phyloP scores from a whole-genome alignment of 2,329 filamentous ascomycete genomes.

The Aspergillus sp. region DNA sequence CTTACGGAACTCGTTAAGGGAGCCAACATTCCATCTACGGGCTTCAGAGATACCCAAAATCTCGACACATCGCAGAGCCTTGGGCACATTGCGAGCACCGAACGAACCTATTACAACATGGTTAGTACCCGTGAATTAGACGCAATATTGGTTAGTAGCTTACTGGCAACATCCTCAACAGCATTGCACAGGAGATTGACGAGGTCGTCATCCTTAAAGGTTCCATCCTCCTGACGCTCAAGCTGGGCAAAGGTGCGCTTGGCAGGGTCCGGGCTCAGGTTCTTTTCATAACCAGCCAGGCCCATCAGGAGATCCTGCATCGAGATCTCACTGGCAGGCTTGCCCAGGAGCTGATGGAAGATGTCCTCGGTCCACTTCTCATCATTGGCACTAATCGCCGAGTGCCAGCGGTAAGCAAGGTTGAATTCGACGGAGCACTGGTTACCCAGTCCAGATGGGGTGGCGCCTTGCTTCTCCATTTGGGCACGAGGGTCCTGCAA shows the following conservation, averaged over 20 bases:
- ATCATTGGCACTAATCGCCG: constrained; percentile 68
- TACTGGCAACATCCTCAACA: constrained; percentile 61
- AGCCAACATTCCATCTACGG: constrained; percentile 70
- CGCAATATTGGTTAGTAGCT: too few species aligned
- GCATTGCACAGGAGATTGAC: constrained; percentile 63
- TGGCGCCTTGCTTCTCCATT: constrained; percentile 56
- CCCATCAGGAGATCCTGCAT: constrained; percentile 58
- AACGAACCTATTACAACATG: constrained; percentile 44
- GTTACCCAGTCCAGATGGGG: constrained; percentile 71
- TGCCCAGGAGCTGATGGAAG: constrained; percentile 60
- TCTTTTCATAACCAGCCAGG: constrained; percentile 58
- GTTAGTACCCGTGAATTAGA: not conserved
- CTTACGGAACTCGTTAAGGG: constrained; percentile 79
- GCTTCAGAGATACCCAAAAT: constrained; percentile 76
- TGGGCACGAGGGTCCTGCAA: constrained; percentile 63
- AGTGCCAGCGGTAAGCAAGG: constrained; percentile 83
- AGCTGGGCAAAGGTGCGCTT: constrained; percentile 66
- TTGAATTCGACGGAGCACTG: constrained; percentile 87
- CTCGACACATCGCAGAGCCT: constrained; percentile 69
- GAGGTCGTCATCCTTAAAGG: constrained; percentile 71
- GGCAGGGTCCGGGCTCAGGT: constrained; percentile 61
- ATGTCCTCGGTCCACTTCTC: constrained; percentile 75
- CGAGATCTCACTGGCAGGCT: constrained; percentile 52
- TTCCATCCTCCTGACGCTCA: constrained; percentile 60
- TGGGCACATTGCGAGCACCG: constrained; percentile 68